phyloP scores from a whole-genome alignment of 2,329 filamentous ascomycete genomes.

The Phyllosticta capitalensis region DNA sequence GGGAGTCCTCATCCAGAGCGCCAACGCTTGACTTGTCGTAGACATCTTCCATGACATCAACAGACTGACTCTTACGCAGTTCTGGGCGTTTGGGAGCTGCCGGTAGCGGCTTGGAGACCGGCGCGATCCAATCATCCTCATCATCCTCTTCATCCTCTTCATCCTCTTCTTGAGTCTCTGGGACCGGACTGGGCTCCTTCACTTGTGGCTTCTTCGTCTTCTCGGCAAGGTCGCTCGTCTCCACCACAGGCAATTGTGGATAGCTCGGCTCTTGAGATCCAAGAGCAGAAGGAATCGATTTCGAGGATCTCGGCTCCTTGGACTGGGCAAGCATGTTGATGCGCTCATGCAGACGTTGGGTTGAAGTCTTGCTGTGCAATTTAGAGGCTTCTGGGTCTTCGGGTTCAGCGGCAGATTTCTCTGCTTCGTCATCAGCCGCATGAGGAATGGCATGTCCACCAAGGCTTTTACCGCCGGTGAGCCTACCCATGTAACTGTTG shows the following conservation, averaged over 20 bases:
- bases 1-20: background rate
- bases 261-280: constrained; percentile 28
- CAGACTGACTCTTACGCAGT: constrained; percentile 51
- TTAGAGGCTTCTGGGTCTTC: constrained; percentile 44
- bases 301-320: constrained; percentile 34
- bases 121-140: constrained; percentile 51
- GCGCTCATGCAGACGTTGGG: constrained; percentile 82
- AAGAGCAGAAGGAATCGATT: constrained; percentile 23
- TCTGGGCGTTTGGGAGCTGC: constrained; percentile 34
- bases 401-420: constrained; percentile 22
- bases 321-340: constrained; percentile 65
- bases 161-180: constrained; percentile 14
- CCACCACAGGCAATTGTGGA: constrained; percentile 26
- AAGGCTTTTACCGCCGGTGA: constrained; percentile 61
- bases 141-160: constrained; percentile 34
- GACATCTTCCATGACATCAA: constrained; percentile 52
- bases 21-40: constrained; percentile 30
- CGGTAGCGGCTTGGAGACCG: constrained; percentile 31
- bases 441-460: constrained; percentile 34
- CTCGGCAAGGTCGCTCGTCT: constrained; percentile 1
- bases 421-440: constrained; percentile 31
- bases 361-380: constrained; percentile 78
- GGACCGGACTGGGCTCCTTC: constrained; percentile 10
- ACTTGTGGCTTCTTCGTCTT: constrained; percentile 9
- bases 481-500: constrained; percentile 63